phyloP scores from a whole-genome alignment of 169 alveolate genomes.

The Plasmodium gaboni region DNA sequence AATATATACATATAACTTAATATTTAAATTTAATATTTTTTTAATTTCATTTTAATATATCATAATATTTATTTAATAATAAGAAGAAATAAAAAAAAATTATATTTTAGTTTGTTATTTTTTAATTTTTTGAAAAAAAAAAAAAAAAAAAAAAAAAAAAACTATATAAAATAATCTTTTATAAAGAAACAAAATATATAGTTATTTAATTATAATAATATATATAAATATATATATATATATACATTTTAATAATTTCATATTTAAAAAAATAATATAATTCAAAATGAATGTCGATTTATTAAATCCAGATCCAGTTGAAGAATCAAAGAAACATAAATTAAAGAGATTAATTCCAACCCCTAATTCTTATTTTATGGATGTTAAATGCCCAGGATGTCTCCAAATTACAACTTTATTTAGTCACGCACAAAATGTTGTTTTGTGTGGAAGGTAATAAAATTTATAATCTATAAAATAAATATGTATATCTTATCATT shows the following conservation, averaged over 20 bases:
- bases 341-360: conserved; percentile 97
- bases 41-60: too few relatives aligned
- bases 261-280: neutral
- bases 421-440: conserved; percentile 96
- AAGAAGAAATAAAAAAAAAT: too few relatives aligned
- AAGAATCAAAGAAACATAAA: conserved; percentile 96
- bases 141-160: too few relatives aligned
- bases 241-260: neutral
- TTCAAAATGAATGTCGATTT: conserved; percentile 95
- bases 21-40: too few relatives aligned
- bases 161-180: too few relatives aligned
- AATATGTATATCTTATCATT: neutral
- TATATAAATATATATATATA: conserved; percentile 33
- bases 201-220: neutral
- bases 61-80: too few relatives aligned
- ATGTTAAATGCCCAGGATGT: conserved; percentile 98
- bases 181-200: too few relatives aligned
- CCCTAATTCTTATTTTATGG: conserved; percentile 99
- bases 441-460: conserved; percentile 90
- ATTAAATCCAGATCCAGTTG: conserved; percentile 95
- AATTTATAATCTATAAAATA: neutral
- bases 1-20: too few relatives aligned
- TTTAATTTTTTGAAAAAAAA: too few relatives aligned
- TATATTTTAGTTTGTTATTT: too few relatives aligned
- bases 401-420: conserved; percentile 95